Evolutionary conservation across 495 filamentous ascomycete species (phyloP), one percentile per base, ranked within the genome.

Genomic region (Podospora didyma): DNA sequence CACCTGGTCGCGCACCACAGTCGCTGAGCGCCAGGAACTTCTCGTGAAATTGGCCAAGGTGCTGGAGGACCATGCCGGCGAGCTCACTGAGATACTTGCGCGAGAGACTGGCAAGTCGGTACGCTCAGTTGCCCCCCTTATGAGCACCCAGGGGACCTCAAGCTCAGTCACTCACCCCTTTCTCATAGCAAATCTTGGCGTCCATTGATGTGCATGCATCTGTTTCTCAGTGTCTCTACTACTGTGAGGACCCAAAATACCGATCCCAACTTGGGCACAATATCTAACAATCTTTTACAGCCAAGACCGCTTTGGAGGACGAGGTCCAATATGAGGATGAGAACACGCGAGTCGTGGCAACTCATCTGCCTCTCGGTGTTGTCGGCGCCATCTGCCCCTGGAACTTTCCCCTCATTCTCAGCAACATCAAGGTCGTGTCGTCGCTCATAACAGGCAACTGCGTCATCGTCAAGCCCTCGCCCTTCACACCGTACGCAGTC

Each of bases 401-500:
- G 81, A 88, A 87, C 76, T 87, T 81, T 66, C 82, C 83, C n/a
- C 49, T 85, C 2, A 71, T 83, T 44, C 73, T 86, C 5, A 68
- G 74, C 11, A 71, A 73, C 47, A 75, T 81, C 48, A 86, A 86
- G 59, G 73, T 85, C 20, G 75, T 74, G 1, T 77, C 80, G 0
- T 75, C 81, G 14, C 68, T 88, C 1, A 62, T 83, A 7, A 83
- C 85, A 0, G 85, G 84, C 23, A 84, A 84, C 69, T 74, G 76
- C 50, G 76, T 86, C 50, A 85, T 88, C 67, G 73, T 86, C 63
- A 87, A 87, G 67, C 79, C 80, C 0, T 78, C 82, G 0, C 80
- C 84, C 0, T 86, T 83, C 69, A 87, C 86, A 0, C 86, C 86
- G 0, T 89, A 89, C 75, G 81, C 80, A 49, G 79, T 71, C 39